Conservation (phyloP, 176 grass and related monocot species). For the barley (Hordeum vulgare) region MorexV3_pseudomolecules_assembly NC_058521.1:592363700-592364199, state of each 20-base stretch:
- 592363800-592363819: background rate
- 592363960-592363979: background rate
- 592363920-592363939: conserved; percentile 3
- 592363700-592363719: background rate
- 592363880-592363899: conserved; percentile 93
- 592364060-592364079: background rate
- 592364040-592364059: background rate
- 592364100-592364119: background rate
- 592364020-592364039: background rate
- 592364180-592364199: background rate
- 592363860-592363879: conserved; percentile 94
- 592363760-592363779: background rate
- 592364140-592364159: background rate
- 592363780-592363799: background rate
- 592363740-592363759: background rate
- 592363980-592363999: conserved; percentile 2
- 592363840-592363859: conserved; percentile 94
- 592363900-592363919: conserved; percentile 99
- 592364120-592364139: background rate
- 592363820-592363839: conserved; percentile 85
- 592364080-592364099: background rate
- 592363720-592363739: background rate
- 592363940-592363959: background rate
- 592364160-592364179: background rate
- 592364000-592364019: background rate